Base-by-base conservation (phyloP, 2,329 filamentous ascomycete genomes). In the Neonectria magnoliae region DNA sequence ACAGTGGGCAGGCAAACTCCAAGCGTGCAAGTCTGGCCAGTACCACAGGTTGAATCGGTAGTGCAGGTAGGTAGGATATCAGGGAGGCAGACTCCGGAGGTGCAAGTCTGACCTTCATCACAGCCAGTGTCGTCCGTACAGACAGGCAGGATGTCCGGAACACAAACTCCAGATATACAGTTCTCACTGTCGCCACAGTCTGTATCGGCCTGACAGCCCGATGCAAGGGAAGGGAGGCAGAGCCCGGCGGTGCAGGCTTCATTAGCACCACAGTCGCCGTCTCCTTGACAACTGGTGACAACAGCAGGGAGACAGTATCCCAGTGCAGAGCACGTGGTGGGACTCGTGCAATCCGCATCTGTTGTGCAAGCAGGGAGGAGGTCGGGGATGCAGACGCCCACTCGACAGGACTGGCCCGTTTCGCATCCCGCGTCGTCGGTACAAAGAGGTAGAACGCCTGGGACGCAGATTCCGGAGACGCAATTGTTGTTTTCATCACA, bases 281-380 rank as follows among this genome's bases (percentile, higher is more conserved):
- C 25, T 25, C 25, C 25, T 25, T 25, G 25, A 25, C 57, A 60
- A 14, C 10, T 7, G 8, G 22, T 42, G 18, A 56, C 9, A 16
- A 38, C 5, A 5, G 41, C 31, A 1, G 60, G 60, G 14, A 62
- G n/a, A 38, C 60, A 62, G 7, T 47, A n/a, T 18, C 60, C 60
- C 7, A 57, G n/a, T 3, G 18, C 18, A 7, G 53, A 56, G 13
- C 53, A 57, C 6, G 31, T 57, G 5, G 41, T 25, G 11, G 41
- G 29, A 11, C 25, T n/a, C 50, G 0, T 36, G n/a, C 57, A 60
- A 1, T 38, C 27, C 1, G 6, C 25, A 5, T 47, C 22, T n/a
- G 33, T 14, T 2, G 20, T 13, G 31, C 58, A 61, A 2, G 45
- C 4, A 14, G 59, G 53, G 2, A 62, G 53, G 42, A 57, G 11